Percentiles rank a stretch among this genome's conserved stretches.
phyloP scores from a whole-genome alignment of 176 grass and related monocot genomes.

The Oryza punctata region DNA sequence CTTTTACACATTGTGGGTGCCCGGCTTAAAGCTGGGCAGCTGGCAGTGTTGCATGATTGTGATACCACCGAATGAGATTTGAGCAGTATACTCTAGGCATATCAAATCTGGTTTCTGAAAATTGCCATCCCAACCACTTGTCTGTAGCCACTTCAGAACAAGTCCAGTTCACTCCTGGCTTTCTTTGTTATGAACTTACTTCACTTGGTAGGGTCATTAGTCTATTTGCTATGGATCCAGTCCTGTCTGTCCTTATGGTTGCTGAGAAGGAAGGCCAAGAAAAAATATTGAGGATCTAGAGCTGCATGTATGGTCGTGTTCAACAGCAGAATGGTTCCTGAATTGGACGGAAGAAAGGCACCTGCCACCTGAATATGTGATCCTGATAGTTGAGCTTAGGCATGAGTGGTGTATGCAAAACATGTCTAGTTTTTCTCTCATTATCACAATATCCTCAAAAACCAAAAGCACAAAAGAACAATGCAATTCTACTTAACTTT shows the following conservation, averaged over 20 bases:
- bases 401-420: not conserved
- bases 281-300: not conserved
- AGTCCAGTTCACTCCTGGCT: not conserved
- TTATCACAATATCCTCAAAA: not conserved
- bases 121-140: constrained; percentile 6
- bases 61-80: not conserved
- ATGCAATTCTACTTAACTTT: not conserved
- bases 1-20: too few relatives aligned
- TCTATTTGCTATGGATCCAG: not conserved
- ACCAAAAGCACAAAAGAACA: not conserved
- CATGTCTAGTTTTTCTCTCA: not conserved
- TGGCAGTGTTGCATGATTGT: not conserved
- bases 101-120: constrained; percentile 1
- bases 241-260: not conserved
- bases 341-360: constrained; percentile 28
- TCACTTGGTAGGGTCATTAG: not conserved
- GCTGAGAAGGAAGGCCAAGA: not conserved
- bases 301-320: constrained; percentile 11
- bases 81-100: not conserved
- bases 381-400: not conserved
- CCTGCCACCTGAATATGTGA: constrained; percentile 19
- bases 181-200: not conserved
- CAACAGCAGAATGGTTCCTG: not conserved
- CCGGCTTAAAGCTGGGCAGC: not conserved
- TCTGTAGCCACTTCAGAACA: not conserved